phyloP scores from a whole-genome alignment of 1,284 basidiomycete species.

The Ceratobasidium sp. region DNA sequence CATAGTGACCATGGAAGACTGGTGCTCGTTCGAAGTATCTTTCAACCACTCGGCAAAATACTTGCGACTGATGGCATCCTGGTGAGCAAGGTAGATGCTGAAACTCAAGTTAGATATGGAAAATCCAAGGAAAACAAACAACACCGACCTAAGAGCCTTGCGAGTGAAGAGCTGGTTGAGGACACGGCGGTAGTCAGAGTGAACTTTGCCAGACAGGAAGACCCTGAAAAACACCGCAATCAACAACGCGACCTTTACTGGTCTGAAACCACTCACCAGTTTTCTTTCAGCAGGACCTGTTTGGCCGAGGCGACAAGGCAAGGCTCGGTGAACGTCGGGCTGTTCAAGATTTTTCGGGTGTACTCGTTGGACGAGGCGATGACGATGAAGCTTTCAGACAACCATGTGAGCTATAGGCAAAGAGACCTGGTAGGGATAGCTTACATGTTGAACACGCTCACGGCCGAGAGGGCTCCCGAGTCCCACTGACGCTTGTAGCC shows the following conservation, averaged over 20 bases:
- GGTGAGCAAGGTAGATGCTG: constrained; percentile 87
- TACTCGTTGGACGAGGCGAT: constrained; percentile 93
- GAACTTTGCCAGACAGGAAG: constrained; percentile 92
- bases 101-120: constrained; percentile 42
- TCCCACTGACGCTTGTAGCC: constrained; percentile 90
- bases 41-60: constrained; percentile 77
- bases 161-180: constrained; percentile 94
- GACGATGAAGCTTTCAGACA: constrained; percentile 82
- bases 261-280: constrained; percentile 70
- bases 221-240: constrained; percentile 67
- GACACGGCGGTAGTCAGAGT: constrained; percentile 93
- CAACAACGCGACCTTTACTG: not conserved
- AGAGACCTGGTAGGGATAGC: constrained; percentile 49
- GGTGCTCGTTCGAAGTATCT: constrained; percentile 57
- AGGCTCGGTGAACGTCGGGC: constrained; percentile 87
- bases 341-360: constrained; percentile 92
- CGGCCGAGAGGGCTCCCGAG: constrained; percentile 80
- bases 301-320: constrained; percentile 95
- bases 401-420: not conserved
- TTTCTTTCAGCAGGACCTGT: constrained; percentile 84
- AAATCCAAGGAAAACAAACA: constrained; percentile 45
- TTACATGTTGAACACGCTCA: constrained; percentile 96
- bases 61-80: constrained; percentile 84
- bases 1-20: constrained; percentile 87
- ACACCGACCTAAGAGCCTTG: constrained; percentile 82